phyloP scores from a whole-genome alignment of 2,329 filamentous ascomycete species.

The Aaosphaeria pasadenensis region DNA sequence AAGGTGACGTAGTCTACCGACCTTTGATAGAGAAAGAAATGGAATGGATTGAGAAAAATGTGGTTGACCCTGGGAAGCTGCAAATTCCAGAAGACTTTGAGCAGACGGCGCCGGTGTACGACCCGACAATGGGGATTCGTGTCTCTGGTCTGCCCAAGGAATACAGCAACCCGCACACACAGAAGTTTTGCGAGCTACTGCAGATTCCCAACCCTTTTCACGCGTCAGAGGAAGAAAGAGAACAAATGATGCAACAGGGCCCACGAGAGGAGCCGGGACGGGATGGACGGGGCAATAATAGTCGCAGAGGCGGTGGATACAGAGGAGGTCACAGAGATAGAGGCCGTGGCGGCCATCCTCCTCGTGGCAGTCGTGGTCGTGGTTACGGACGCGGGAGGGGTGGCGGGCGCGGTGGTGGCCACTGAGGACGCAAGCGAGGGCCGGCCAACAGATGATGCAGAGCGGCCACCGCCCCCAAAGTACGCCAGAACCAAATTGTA shows the following conservation, averaged over 20 bases:
- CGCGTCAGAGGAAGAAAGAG: conserved; percentile 66
- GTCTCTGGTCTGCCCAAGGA: conserved; percentile 67
- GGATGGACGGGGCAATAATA: conserved; percentile 18
- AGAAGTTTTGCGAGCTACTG: conserved; percentile 74
- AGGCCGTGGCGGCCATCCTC: conserved; percentile 9
- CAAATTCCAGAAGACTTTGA: conserved; percentile 75
- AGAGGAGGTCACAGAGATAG: conserved; percentile 18
- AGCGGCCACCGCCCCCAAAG: too few relatives aligned
- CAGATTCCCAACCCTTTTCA: conserved; percentile 75
- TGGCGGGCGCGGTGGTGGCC: neutral
- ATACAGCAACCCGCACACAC: conserved; percentile 84
- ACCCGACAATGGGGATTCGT: conserved; percentile 54
- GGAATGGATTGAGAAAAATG: conserved; percentile 76
- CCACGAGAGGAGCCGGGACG: conserved; percentile 26
- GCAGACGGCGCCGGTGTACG: conserved; percentile 70
- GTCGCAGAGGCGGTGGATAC: conserved; percentile 19
- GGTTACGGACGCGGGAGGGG: conserved; percentile 14
- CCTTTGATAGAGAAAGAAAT: conserved; percentile 67
- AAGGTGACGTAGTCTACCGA: conserved; percentile 67
- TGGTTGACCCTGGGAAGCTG: conserved; percentile 62
- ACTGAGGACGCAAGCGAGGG: too few relatives aligned
- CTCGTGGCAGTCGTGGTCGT: conserved; percentile 17
- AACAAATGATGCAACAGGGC: conserved; percentile 25
- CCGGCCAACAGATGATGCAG: too few relatives aligned
- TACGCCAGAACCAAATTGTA: too few relatives aligned